A percentile compares a stretch with the other conserved stretches of the same genome.
Conservation (phyloP, 2,329 filamentous ascomycete species). For the Scorias spongiosa region DNA sequence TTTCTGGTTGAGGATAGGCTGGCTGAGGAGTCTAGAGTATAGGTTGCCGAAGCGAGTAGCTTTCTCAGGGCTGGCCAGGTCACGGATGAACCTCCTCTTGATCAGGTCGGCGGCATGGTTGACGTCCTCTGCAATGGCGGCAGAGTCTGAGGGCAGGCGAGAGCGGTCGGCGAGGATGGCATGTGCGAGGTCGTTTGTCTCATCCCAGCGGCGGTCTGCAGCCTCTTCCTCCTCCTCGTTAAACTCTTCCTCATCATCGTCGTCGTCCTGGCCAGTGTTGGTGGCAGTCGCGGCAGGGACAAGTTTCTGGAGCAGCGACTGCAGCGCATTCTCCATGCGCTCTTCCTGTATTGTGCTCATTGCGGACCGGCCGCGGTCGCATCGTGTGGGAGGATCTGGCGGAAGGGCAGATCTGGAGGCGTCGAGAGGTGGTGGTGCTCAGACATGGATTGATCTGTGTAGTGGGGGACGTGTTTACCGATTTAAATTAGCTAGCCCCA, state of each 20-base stretch:
- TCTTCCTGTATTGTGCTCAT: constrained; percentile 22
- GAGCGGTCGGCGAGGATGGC: background rate
- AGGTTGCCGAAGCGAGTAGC: constrained; percentile 79
- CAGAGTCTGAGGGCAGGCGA: constrained; percentile 24
- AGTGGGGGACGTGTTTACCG: background rate
- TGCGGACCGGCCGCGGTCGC: background rate
- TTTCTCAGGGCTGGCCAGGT: constrained; percentile 56
- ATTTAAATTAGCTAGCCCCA: too few relatives aligned
- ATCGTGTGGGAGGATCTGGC: background rate
- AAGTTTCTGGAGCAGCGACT: constrained; percentile 61
- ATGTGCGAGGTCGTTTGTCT: constrained; percentile 33
- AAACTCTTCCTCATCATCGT: constrained; percentile 39
- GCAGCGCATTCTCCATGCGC: constrained; percentile 65
- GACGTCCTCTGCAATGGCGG: constrained; percentile 49
- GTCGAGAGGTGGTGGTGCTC: background rate
- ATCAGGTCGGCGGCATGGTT: constrained; percentile 90
- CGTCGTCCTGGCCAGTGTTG: constrained; percentile 3
- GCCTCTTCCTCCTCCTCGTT: constrained; percentile 51
- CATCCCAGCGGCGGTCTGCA: constrained; percentile 54
- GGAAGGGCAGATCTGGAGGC: background rate
- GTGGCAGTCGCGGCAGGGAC: constrained; percentile 36
- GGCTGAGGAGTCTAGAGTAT: constrained; percentile 74
- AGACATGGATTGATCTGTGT: background rate
- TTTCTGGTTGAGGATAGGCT: constrained; percentile 87
- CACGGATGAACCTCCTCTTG: constrained; percentile 69